Evolutionary conservation across 2,329 filamentous ascomycete genomes (phyloP).

Genomic region (Aureobasidium pullulans): DNA sequence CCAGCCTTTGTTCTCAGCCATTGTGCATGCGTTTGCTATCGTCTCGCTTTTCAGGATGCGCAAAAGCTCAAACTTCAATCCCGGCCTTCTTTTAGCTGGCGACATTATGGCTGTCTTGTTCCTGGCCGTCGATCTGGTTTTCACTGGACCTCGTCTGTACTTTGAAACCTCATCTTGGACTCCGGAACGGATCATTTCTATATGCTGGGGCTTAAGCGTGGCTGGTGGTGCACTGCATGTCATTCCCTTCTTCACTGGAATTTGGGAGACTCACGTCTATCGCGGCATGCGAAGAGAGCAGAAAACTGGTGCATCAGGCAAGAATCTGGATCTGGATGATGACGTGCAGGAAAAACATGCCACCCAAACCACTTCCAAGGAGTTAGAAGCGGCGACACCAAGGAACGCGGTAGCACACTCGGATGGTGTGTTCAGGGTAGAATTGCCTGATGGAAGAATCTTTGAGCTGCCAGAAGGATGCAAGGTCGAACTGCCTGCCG

Average conservation of each 20-base stretch:
- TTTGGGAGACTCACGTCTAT: background rate
- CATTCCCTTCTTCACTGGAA: background rate
- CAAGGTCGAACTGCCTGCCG: background rate
- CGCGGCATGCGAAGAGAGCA: background rate
- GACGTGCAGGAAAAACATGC: background rate
- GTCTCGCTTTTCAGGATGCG: background rate
- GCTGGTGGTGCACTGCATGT: background rate
- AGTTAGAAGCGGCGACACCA: too few relatives aligned
- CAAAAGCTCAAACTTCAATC: background rate
- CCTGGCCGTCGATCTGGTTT: background rate
- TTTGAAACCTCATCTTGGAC: too few relatives aligned
- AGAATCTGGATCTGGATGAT: background rate
- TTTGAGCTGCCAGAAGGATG: background rate
- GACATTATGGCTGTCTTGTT: background rate
- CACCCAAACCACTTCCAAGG: background rate
- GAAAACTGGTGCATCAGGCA: background rate
- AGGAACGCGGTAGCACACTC: background rate
- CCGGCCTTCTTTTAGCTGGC: background rate
- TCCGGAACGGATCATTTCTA: too few relatives aligned
- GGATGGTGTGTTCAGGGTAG: background rate
- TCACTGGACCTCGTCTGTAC: background rate
- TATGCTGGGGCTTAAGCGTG: background rate
- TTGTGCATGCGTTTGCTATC: background rate
- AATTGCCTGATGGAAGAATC: background rate
- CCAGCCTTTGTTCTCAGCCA: background rate